Evolutionary conservation across 2,329 filamentous ascomycete genomes (phyloP), one percentile per base, ranked within the genome.

Genomic region (Fusarium lyarnte): DNA sequence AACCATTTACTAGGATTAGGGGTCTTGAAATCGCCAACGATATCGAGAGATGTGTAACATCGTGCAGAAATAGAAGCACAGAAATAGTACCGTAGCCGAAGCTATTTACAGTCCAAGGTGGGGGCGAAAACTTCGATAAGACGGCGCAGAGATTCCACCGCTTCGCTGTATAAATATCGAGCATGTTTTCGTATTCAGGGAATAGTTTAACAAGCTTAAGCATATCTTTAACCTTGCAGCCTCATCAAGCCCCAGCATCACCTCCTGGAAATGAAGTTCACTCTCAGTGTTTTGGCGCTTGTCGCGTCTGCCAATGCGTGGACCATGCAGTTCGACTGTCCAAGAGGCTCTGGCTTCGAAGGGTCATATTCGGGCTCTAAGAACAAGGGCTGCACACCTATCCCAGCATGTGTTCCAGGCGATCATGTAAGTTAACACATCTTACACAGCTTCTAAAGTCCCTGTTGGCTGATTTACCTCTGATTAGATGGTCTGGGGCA

Each of bases 21-120:
- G 16, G 8, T 10, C 13, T 35, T 14, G 0, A 2, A 14, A 10
- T 0, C n/a, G 1, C n/a, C 29, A 33, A n/a, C 16, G 1, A 11
- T 1, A 7, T 14, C 10, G 8, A 35, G 29, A 51, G 47, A 49
- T 19, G 16, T 1, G 29, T 25, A 25, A 25, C n/a, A 35, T 25
- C n/a, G 29, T 8, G 29, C n/a, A 25, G 2, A 10, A 47, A 6
- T 8, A 19, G 21, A 35, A n/a, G 46, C n/a, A 51, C 47, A 35
- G 6, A 35, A 35, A 51, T 21, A 51, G 29, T 0, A 47, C 0
- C 14, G 3, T 6, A 4, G 2, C 10, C 0, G 6, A 35, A 35
- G 8, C 14, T 51, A 19, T 51, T 51, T 35, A 14, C 8, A 51
- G 46, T 25, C 16, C n/a, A 51, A 13, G 29, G 16, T 35, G 47